Percentiles rank a stretch among this genome's conserved stretches.
Evolutionary conservation across 768 basidiomycete species (phyloP).

Genomic region (Tulasnella sp.): DNA sequence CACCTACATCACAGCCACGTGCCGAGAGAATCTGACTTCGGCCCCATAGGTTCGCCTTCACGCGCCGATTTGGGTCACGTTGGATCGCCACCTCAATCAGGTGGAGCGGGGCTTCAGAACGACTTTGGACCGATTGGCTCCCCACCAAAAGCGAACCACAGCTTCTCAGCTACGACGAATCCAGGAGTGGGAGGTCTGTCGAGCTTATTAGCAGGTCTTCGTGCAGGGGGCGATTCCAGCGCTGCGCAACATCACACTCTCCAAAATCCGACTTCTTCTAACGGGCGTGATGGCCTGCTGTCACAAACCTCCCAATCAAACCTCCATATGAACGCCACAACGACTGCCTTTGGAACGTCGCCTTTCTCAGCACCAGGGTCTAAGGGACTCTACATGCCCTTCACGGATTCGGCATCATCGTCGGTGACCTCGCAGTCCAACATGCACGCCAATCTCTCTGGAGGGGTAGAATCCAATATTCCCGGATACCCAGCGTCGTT

Average conservation of each 20-base stretch:
- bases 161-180: not conserved
- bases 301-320: constrained; percentile 5
- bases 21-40: constrained; percentile 46
- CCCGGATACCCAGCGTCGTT: constrained; percentile 10
- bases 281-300: constrained; percentile 4
- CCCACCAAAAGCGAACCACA: not conserved
- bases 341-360: constrained; percentile 37
- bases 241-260: not conserved
- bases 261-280: constrained; percentile 24
- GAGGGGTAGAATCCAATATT: not conserved
- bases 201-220: constrained; percentile 9
- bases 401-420: constrained; percentile 18
- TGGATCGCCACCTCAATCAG: not conserved
- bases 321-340: constrained; percentile 25
- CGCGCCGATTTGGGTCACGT: constrained; percentile 24
- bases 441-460: constrained; percentile 1
- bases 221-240: not conserved
- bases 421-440: constrained; percentile 29
- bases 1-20: constrained; percentile 20
- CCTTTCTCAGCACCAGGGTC: constrained; percentile 70
- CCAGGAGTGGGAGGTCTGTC: constrained; percentile 10
- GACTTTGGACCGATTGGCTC: constrained; percentile 14
- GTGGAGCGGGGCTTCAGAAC: not conserved
- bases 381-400: constrained; percentile 43
- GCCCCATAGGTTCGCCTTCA: constrained; percentile 77